Base-by-base conservation (phyloP, 1,139 yeast species). In the Hansenula lynferdii region DNA sequence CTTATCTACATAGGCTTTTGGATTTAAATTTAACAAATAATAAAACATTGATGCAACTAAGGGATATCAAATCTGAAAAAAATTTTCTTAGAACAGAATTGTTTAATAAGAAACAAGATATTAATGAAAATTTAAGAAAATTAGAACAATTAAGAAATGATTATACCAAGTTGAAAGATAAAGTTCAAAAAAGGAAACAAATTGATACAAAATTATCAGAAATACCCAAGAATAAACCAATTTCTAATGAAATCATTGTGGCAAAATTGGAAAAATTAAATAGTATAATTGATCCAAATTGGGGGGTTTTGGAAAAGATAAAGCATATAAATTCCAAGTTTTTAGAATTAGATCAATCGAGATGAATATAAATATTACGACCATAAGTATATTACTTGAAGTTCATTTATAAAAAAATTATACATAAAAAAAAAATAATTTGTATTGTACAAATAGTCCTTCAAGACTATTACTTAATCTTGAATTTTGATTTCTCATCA, bases 61-160 rank as follows among this genome's bases (percentile, higher is more conserved):
- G 48, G 7, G 59, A 57, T 24, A 57, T 67, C 2, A 76, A 70
- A 44, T 51, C 52, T 31, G 54, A 58, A 34, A 77, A 77, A 48
- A 64, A 66, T 37, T 64, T 62, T 4, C 45, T 67, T 17, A 53
- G 83, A 42, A 41, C 50, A n/a, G 52, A 61, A 34, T 67, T 76
- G 2, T 65, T 62, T 42, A 62, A 67, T 11, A 46, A 68, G 9
- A 57, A 71, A 36, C 54, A 64, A 31, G 58, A 64, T 11, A 73
- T 74, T 39, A 57, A 62, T 17, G 43, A 49, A 6, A 65, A 72
- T 18, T 31, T 40, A 27, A 38, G 39, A n/a, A 72, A 70, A 5
- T 57, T 67, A 25, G 72, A 69, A 44, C 45, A 56, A 24, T 42
- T 69, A 18, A 58, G 82, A 40, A 32, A 45, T 1, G 54, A 57